Base-by-base conservation (phyloP, 164 flowering plant genomes). In the Vitis cinerea region DNA sequence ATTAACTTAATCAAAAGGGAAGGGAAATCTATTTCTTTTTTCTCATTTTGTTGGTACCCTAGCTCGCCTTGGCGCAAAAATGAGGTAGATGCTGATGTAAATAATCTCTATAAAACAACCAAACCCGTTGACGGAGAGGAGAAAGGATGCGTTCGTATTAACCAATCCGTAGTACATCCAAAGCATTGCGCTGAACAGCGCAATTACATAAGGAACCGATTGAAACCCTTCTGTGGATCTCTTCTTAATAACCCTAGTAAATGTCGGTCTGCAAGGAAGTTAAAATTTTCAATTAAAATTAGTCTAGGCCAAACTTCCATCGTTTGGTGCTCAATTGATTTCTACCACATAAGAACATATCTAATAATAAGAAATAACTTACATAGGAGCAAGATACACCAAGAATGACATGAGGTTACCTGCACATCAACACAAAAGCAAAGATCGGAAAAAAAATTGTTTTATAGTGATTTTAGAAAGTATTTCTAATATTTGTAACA, bases 171-270 rank as follows among this genome's bases (percentile, higher is more conserved):
- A 87, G 78, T 82, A 87, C 2, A 87, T 61, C 83, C 85, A 83
- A 3, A 83, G 74, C 83, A 77, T 80, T 2, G 86, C 79, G 63
- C 87, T 83, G 67, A 85, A 82, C 0, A 85, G 75, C 15, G 82
- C 82, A 10, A 78, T 78, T 60, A 79, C 68, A 56, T 87, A 87
- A 0, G 91, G 91, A 10, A 87, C 1, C 23, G 88, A 85, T 30
- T 87, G 87, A 50, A 80, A 87, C 30, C 86, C 88, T 67, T 87
- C 91, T 3, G 83, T 81, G 13, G 88, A 75, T 80, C 79, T 87
- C 72, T 75, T 83, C 78, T 73, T 85, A 48, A 50, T 82, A 7
- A 87, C 53, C 66, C 82, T 68, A 14, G 30, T 47, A 59, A 87
- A 85, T 3, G 88, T 85, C 11, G 86, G 86, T 5, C 86, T 83